phyloP scores from a whole-genome alignment of 2,329 filamentous ascomycete genomes.

The Colletotrichum echinochloae region DNA sequence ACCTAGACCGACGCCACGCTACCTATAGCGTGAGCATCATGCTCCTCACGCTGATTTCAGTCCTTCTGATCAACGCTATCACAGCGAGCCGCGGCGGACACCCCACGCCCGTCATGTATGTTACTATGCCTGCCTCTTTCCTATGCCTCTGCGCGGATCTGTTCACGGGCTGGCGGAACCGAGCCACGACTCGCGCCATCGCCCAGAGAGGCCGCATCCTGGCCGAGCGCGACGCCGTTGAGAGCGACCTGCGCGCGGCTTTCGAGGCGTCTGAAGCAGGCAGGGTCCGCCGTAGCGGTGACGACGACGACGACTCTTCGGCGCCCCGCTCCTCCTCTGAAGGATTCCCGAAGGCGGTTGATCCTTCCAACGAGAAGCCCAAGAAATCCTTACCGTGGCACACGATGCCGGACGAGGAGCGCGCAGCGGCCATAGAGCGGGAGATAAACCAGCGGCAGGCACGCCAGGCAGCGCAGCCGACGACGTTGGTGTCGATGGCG shows the following conservation, averaged over 20 bases:
- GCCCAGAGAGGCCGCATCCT: neutral
- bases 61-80: constrained; percentile 57
- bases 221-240: neutral
- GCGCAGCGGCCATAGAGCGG: neutral
- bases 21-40: neutral
- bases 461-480: neutral
- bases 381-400: neutral
- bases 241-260: neutral
- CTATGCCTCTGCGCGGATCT: neutral
- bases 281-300: neutral
- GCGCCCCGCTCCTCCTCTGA: neutral
- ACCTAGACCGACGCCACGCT: constrained; percentile 65
- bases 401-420: neutral
- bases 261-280: neutral
- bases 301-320: neutral
- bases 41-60: neutral
- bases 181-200: neutral
- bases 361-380: neutral
- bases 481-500: constrained; percentile 64
- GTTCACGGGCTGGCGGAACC: neutral
- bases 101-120: neutral
- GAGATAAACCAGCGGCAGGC: neutral
- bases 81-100: neutral
- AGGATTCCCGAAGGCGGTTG: neutral
- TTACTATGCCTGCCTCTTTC: neutral